Base-by-base conservation (phyloP, 805 yeast genomes). In the Saccharomycopsis vini region DNA sequence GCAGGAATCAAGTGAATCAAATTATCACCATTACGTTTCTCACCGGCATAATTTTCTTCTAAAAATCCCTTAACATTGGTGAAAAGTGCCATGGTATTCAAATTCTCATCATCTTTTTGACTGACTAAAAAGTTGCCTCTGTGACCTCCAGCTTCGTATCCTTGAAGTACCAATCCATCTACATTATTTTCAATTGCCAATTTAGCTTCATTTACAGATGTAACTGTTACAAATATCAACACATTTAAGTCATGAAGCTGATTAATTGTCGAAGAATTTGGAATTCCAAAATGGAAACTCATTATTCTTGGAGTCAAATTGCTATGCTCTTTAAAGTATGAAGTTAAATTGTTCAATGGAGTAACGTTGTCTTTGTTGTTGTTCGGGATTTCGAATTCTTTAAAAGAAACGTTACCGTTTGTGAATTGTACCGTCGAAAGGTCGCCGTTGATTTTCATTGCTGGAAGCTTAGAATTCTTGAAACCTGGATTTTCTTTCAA, bases 71-170 rank as follows among this genome's bases (percentile, higher is more conserved):
- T 56, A 54, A 5, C 49, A 5, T 46, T 42, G 4, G 50, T 41
- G 24, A 57, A 51, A 28, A 63, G 47, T 3, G 53, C 60, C 26
- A 40, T 36, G 0, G 77, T 70, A 6, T 64, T 55, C 37, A 69
- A 56, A 23, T 62, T n/a, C 5, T 6, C 49, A 44, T 62, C 61
- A 7, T 50, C 47, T 46, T 68, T 73, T 20, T 58, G 55, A 3
- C 51, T 49, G 6, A 33, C 51, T 16, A 66, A 42, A 41, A 67
- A 71, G 49, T 64, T 69, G 2, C 81, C 81, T 15, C 83, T 59
- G 53, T 77, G 83, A 0, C 83, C 83, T 20, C 83, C 83, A 3
- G 83, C 83, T 51, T 76, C 82, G 55, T 62, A 63, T 0, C 82
- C 82, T 55, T 78, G 84, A 21, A 68, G 62, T 5, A 71, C 61